Evolutionary conservation across 75 land plant genomes (phyloP).

Genomic region (Picea glauca): DNA sequence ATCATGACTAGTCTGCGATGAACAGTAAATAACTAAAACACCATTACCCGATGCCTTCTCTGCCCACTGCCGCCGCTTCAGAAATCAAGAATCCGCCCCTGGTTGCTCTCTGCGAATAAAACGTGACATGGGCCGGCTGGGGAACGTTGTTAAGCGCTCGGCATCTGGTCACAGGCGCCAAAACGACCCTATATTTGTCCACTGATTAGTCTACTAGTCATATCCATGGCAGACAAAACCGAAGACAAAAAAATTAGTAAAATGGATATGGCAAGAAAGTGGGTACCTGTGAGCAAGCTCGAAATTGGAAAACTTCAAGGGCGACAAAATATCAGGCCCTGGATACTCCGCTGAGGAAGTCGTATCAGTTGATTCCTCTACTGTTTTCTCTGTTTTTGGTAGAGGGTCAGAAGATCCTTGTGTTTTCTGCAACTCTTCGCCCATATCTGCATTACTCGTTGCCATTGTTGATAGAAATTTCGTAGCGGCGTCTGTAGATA

Average conservation of each 20-base stretch:
- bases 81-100: slow-evolving; percentile 25
- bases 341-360: not conserved
- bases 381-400: not conserved
- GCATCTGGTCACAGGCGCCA: slow-evolving; percentile 33
- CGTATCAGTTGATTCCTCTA: not conserved
- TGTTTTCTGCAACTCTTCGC: not conserved
- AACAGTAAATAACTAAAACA: too few relatives aligned
- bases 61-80: slow-evolving; percentile 17
- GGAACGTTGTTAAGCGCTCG: slow-evolving; percentile 20
- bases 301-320: not conserved
- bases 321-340: not conserved
- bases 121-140: slow-evolving; percentile 10
- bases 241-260: not conserved
- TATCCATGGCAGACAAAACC: not conserved
- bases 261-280: too few relatives aligned
- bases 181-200: slow-evolving; percentile 16
- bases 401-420: not conserved
- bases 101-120: slow-evolving; percentile 26
- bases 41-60: slow-evolving; percentile 6
- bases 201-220: too few relatives aligned
- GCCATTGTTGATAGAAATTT: too few relatives aligned
- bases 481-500: too few relatives aligned
- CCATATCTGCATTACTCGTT: not conserved
- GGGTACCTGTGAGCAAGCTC: slow-evolving; percentile 10
- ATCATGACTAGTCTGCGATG: too few relatives aligned